Conservation (phyloP, 140 eudicot species). For the Ambrosia hybrid region DNA sequence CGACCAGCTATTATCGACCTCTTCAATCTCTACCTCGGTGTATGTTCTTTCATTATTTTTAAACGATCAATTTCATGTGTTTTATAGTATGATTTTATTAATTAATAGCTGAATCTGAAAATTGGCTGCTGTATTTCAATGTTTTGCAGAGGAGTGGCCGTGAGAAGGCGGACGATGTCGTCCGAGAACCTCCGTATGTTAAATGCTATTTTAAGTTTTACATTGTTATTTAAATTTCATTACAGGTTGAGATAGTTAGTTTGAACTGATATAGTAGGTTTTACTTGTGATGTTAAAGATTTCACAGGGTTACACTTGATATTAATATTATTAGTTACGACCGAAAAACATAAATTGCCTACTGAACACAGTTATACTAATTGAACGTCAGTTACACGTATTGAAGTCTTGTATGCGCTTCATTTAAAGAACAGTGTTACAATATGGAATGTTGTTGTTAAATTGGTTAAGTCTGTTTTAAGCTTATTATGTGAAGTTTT, state of each 20-base stretch:
- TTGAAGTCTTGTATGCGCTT: not conserved
- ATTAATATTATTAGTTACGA: not conserved
- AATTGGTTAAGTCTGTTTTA: not conserved
- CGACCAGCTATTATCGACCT: slow-evolving; percentile 70
- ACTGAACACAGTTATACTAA: not conserved
- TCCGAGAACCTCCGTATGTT: slow-evolving; percentile 79
- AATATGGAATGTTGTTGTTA: not conserved
- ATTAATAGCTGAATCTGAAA: not conserved
- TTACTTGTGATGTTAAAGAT: not conserved
- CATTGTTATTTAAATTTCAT: not conserved
- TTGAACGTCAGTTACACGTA: slow-evolving; percentile 5
- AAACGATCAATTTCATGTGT: not conserved
- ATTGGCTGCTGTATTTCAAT: not conserved
- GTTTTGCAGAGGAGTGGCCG: slow-evolving; percentile 57
- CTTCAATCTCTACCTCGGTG: slow-evolving; percentile 78
- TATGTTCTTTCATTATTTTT: slow-evolving; percentile 12
- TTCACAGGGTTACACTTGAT: not conserved
- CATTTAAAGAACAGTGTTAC: not conserved
- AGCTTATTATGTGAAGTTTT: not conserved
- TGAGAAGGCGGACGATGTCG: slow-evolving; percentile 62
- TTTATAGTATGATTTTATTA: not conserved
- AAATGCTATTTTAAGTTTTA: not conserved
- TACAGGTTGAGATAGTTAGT: not conserved
- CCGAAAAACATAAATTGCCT: slow-evolving; percentile 6
- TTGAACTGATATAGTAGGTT: slow-evolving; percentile 10